phyloP scores from a whole-genome alignment of 2,329 filamentous ascomycete genomes.

The Pseudogymnoascus sp. region DNA sequence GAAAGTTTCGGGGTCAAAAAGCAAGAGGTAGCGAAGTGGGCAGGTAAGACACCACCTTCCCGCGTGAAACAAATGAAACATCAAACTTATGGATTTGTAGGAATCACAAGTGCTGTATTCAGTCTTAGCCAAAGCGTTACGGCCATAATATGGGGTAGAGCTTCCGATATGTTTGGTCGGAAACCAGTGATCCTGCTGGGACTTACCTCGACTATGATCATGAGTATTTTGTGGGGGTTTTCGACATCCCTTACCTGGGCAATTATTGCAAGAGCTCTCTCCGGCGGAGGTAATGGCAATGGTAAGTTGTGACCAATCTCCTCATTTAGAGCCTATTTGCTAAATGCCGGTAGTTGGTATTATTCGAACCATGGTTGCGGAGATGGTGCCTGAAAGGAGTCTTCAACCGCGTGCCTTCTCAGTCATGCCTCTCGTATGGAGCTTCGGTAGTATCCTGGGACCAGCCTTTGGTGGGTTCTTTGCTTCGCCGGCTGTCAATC shows the following conservation, averaged over 20 bases:
- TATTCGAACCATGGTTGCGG: slow-evolving; percentile 83
- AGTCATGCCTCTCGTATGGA: slow-evolving; percentile 89
- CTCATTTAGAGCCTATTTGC: slow-evolving; percentile 1
- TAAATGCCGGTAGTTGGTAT: slow-evolving; percentile 60
- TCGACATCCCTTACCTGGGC: slow-evolving; percentile 74
- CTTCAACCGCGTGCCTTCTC: slow-evolving; percentile 85
- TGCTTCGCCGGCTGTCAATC: slow-evolving; percentile 69
- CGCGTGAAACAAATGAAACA: slow-evolving; percentile 14
- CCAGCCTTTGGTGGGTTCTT: slow-evolving; percentile 82
- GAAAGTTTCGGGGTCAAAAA: slow-evolving; percentile 65
- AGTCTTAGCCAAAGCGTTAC: slow-evolving; percentile 64
- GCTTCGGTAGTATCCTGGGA: slow-evolving; percentile 77
- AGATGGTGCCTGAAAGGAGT: slow-evolving; percentile 81
- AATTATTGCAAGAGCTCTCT: slow-evolving; percentile 66
- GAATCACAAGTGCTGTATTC: slow-evolving; percentile 61
- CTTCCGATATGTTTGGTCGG: slow-evolving; percentile 71
- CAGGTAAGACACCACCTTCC: slow-evolving; percentile 37
- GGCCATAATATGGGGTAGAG: slow-evolving; percentile 66
- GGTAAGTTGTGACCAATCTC: slow-evolving; percentile 36
- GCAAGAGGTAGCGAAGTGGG: slow-evolving; percentile 71
- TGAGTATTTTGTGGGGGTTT: slow-evolving; percentile 76
- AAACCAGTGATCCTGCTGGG: slow-evolving; percentile 74
- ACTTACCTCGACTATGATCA: slow-evolving; percentile 69
- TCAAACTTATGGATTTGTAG: background rate
- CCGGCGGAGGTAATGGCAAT: slow-evolving; percentile 82